Conservation (phyloP, 108 stramenopile species). For the Phaeodactylum tricornutum region DNA sequence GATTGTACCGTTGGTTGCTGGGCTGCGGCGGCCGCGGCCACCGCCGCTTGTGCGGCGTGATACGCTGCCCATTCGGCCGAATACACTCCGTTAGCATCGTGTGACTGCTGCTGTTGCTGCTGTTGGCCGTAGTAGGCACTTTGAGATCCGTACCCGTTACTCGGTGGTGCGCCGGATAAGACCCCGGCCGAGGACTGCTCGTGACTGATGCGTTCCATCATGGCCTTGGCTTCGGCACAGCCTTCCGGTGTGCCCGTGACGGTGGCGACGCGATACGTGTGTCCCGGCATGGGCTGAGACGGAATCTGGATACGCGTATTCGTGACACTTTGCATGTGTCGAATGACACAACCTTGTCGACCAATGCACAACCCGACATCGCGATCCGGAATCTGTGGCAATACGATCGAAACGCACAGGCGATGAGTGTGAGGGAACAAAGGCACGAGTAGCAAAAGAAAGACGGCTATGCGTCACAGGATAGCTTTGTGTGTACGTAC, state of each 20-base stretch:
- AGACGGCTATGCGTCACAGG: no score
- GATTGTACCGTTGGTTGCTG: neutral
- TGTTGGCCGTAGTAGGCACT: constrained; percentile 17
- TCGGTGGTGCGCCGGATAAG: constrained; percentile 49
- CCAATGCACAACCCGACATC: constrained; percentile 90
- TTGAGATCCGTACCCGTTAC: neutral
- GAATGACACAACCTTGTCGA: constrained; percentile 75
- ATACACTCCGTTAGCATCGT: constrained; percentile 35
- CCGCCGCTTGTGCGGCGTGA: constrained; percentile 53
- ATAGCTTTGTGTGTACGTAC: constrained; percentile 38
- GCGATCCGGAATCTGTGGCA: constrained; percentile 12
- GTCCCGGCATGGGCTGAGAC: constrained; percentile 56
- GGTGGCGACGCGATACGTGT: constrained; percentile 66
- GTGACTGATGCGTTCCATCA: constrained; percentile 66
- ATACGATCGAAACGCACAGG: no score
- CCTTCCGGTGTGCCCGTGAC: constrained; percentile 64
- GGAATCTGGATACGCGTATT: constrained; percentile 81
- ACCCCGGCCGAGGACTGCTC: constrained; percentile 75
- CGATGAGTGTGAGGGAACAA: no score
- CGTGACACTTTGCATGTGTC: constrained; percentile 73
- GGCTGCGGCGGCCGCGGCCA: constrained; percentile 11
- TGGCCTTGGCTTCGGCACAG: constrained; percentile 49
- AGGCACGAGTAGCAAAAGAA: no score
- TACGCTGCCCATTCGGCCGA: constrained; percentile 65
- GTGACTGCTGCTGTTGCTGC: constrained; percentile 29